Evolutionary conservation across 495 filamentous ascomycete genomes (phyloP).

Genomic region (Trichoderma virens): DNA sequence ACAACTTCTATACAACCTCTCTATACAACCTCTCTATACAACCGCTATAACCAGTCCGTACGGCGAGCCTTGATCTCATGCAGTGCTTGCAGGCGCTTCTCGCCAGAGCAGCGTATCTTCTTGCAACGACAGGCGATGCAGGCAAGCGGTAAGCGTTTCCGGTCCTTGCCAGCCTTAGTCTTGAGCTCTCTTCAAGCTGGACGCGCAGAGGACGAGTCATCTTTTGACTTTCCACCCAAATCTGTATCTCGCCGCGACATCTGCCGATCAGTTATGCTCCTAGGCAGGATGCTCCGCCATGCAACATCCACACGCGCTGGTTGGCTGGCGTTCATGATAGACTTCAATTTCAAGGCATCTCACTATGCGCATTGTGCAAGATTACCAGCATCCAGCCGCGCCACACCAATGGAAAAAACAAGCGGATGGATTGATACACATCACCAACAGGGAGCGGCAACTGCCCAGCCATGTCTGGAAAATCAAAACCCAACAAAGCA

Average conservation of each 20-base stretch:
- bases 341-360: not conserved
- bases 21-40: too few relatives aligned
- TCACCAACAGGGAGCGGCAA: not conserved
- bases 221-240: slow-evolving; percentile 42
- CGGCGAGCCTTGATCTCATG: slow-evolving; percentile 74
- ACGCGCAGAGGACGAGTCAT: slow-evolving; percentile 41
- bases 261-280: not conserved
- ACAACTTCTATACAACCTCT: too few relatives aligned
- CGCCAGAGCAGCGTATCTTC: slow-evolving; percentile 96
- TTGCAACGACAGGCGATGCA: slow-evolving; percentile 95
- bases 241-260: slow-evolving; percentile 40
- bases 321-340: not conserved
- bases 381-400: not conserved
- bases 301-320: not conserved
- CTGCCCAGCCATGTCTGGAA: not conserved
- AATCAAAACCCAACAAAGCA: not conserved
- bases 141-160: slow-evolving; percentile 85
- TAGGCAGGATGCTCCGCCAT: not conserved
- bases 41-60: too few relatives aligned
- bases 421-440: not conserved
- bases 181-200: slow-evolving; percentile 94
- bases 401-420: too few relatives aligned
- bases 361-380: not conserved
- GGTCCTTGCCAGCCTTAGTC: slow-evolving; percentile 95
- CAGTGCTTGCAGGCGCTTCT: slow-evolving; percentile 98